Base-by-base conservation (phyloP, 202 grass and related monocot genomes). In the Miscanthus sacchariflorus region DNA sequence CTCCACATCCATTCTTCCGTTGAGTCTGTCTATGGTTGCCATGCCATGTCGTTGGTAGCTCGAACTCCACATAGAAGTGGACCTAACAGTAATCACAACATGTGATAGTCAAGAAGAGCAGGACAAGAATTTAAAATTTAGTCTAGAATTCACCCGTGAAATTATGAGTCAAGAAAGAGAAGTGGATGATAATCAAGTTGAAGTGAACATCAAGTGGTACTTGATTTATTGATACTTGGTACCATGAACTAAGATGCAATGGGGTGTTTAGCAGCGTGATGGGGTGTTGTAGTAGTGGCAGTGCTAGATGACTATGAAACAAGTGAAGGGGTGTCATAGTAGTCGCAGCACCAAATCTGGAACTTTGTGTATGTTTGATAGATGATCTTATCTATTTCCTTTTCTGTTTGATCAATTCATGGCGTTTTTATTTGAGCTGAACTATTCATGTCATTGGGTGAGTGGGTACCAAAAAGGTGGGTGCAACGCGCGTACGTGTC, bases 161-260 rank as follows among this genome's bases (percentile, higher is more conserved):
- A 73, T 72, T 83, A 42, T 14, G 49, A 83, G 4, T 21, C 81
- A 83, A 61, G 9, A 83, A 84, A 84, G 71, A 75, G 54, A 64
- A 45, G 40, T 84, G 3, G 71, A 75, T 35, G 70, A 3, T 64
- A 70, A 84, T 45, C 38, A 64, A 84, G 24, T 84, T 84, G 39
- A 84, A 63, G 82, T 84, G 71, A 66, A 44, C 38, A 12, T 74
- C 44, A 23, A 61, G 2, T 61, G 58, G 58, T 21, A 9, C 21
- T 0, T 0, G 58, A 61, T 61, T 61, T 2, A 1, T 0, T 59
- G 56, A 59, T 63, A 63, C 58, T 24, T 1, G 2, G 2, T 56
- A 19, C 50, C 17, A 56, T 0, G 17, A 56, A 19, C 50, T 19
- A 13, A 56, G 14, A 56, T 3, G 36, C 4, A 3, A 36, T 36